These are phyloP conservation scores for Diaporthe vaccinii DNA, from an alignment of 2,329 filamentous ascomycete genomes.

Conservation along the genomic window DNA sequence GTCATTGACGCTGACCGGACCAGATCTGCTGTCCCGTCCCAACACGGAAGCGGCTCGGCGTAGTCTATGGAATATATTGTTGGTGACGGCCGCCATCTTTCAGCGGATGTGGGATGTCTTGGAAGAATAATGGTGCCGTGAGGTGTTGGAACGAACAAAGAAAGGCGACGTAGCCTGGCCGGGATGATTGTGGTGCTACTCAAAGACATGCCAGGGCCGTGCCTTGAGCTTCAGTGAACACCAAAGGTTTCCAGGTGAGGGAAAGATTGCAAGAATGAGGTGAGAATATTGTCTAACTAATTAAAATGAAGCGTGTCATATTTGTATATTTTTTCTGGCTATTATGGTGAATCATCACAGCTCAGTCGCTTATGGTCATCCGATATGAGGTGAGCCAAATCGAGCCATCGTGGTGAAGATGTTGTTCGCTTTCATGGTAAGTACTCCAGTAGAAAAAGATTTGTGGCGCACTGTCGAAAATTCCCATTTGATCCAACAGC, in stretches of 20 bases:
- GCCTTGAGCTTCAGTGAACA: not conserved
- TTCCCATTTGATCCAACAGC: not conserved
- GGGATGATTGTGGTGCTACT: not conserved
- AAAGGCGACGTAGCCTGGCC: not conserved
- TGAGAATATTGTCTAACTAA: not conserved
- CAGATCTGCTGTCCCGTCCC: not conserved
- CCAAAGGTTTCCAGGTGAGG: accelerated
- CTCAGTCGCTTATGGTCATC: not conserved
- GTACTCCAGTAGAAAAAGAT: not conserved
- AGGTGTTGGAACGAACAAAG: not conserved
- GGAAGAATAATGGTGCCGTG: not conserved
- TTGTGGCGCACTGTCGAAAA: too few relatives aligned
- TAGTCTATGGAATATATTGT: not conserved
- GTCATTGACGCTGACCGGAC: not conserved
- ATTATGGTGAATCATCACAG: not conserved
- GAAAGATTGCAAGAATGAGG: not conserved
- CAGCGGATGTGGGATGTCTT: not conserved
- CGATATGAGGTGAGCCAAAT: not conserved
- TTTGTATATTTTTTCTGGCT: not conserved
- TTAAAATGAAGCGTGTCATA: not conserved
- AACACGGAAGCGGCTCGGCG: not conserved
- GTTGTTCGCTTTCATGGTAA: not conserved
- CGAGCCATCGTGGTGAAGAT: not conserved
- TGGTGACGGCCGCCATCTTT: not conserved
- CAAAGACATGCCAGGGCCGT: not conserved